Evolutionary conservation across 2,329 filamentous ascomycete species (phyloP), one percentile per base, ranked within the genome.

Genomic region (Aspergillus fumigatus): DNA sequence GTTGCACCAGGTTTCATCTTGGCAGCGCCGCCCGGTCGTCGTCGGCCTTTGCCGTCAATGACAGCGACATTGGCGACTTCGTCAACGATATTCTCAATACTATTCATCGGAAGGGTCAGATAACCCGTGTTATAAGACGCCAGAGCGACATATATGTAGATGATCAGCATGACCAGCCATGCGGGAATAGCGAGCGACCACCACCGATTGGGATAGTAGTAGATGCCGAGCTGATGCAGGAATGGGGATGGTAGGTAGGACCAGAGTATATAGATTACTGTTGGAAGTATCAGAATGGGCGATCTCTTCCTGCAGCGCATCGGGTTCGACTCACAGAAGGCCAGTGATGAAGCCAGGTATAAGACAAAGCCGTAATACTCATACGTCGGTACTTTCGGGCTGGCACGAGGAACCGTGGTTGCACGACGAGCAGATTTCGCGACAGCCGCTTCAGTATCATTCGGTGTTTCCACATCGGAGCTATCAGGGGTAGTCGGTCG

Each of bases 301-400:
- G 60, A 63, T 58, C n/a, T 29, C 14, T 43, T 41, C 40, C 8
- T 14, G 11, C 25, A 41, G 21, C n/a, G 43, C 43, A 7, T 25
- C 6, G 11, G 50, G 17, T 10, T 14, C 23, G 10, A 88, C 68
- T 84, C 81, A 70, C 88, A 79, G 71, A 97, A 97, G 1, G 86
- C 86, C 52, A 94, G 80, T 23, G 88, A 90, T 60, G 88, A 92
- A 70, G 93, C 90, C 41, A 99, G 83, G 77, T 99, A 97, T 51
- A 99, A 84, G 53, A 96, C 93, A 76, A 99, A 99, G 71, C 94
- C 94, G 73, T 97, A 97, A 83, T 97, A 99, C 73, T 99, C 94
- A 78, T 99, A 97, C 0, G 94, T 99, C n/a, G 94, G 94, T 2
- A 99, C 92, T 71, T 94, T 92, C 1, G 94, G 94, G 53, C 88